A percentile compares a stretch with the other conserved stretches of the same genome.
Conservation (phyloP, 2,329 filamentous ascomycete genomes). For the Beauveria sp. region DNA sequence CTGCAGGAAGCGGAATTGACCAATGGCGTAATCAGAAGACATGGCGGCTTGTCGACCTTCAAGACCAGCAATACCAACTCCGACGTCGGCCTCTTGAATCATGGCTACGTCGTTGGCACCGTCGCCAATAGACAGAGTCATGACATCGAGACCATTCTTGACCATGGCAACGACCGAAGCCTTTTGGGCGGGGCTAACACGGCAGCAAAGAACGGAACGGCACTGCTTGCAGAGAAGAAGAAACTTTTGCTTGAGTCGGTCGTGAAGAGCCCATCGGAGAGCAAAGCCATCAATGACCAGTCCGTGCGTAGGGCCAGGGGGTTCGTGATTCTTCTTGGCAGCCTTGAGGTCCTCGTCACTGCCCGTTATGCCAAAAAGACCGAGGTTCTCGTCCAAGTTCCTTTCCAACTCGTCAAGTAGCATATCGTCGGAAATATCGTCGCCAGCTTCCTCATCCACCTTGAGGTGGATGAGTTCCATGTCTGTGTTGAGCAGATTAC, state of each 20-base stretch:
- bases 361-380: constrained; percentile 69
- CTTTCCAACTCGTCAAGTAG: constrained; percentile 54
- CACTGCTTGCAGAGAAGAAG: constrained; percentile 93
- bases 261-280: constrained; percentile 77
- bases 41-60: constrained; percentile 90
- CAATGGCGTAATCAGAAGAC: constrained; percentile 94
- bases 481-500: constrained; percentile 92
- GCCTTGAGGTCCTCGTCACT: constrained; percentile 75
- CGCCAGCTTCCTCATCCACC: constrained; percentile 62
- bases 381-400: constrained; percentile 67
- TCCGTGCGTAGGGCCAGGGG: constrained; percentile 81
- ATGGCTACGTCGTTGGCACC: constrained; percentile 95
- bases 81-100: constrained; percentile 97
- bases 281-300: constrained; percentile 94
- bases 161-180: constrained; percentile 96
- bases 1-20: constrained; percentile 84
- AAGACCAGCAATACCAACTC: constrained; percentile 88
- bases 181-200: constrained; percentile 94
- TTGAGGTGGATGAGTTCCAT: constrained; percentile 95
- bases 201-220: constrained; percentile 91
- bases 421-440: constrained; percentile 37
- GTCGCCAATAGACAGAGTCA: constrained; percentile 89
- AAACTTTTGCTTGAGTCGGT: constrained; percentile 82
- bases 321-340: constrained; percentile 76
- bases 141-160: constrained; percentile 88